Base-by-base conservation (phyloP, 2,329 filamentous ascomycete species). In the Alternaria arbusti region DNA sequence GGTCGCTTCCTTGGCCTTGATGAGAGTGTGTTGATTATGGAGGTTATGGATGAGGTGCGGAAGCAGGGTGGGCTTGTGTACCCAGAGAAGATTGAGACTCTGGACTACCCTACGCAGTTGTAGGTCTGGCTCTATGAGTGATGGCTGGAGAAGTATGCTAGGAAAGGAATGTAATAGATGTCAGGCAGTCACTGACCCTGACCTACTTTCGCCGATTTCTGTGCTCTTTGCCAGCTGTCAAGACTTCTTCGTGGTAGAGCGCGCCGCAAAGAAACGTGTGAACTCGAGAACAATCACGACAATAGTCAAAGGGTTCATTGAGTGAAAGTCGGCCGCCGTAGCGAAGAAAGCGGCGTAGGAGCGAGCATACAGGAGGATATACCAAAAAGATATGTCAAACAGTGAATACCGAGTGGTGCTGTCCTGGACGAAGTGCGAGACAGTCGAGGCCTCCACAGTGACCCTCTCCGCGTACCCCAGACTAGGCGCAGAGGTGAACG, bases 1-100 rank as follows among this genome's bases (percentile, higher is more conserved):
- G 93, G 92, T 76, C 85, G 86, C 59, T 79, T 70, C 58, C 71
- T 79, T 51, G 86, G 86, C 12, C 82, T 96, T 80, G 88, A 90
- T 49, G 94, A 97, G 85, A 95, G 91, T 74, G 84, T 96, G 58
- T 86, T 89, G 52, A 93, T 97, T 67, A 97, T 97, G 93, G 90
- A 94, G 77, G 84, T 87, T 3, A 91, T 91, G 89, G 90, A 92
- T 82, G 86, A 90, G 80, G 87, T 89, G 12, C 83, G 89, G 72
- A 85, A 81, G 76, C 88, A 91, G 80, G 86, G 86, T 54, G 87
- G 85, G 2, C 79, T 92, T 76, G 83, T 74, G 57, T 91, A 90
- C 80, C 88, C 89, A 1, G 84, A 89, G 67, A 85, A 86, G 78
- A 91, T 92, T 75, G 89, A 91, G 84, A 87, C 75, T 25, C 68